Base-by-base conservation (phyloP, 148 eudicot species). In the Silene latifolia region DNA sequence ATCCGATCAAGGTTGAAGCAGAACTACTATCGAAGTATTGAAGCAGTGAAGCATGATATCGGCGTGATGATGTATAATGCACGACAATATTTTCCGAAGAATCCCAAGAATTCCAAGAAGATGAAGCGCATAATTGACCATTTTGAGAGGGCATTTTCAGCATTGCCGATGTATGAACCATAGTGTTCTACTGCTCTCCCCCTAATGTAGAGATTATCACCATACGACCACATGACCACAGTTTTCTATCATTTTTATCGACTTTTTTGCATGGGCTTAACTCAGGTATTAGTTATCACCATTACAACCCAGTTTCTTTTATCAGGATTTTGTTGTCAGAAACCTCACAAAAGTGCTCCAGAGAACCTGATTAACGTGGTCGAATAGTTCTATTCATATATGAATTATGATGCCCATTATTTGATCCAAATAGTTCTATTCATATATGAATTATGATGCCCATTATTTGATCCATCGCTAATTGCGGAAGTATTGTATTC, bases 31-130 rank as follows among this genome's bases (percentile, higher is more conserved):
- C 80, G 97, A 57, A 83, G 83, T 44, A 48, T 83, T 53, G 78
- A 86, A 65, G 93, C 98, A 60, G 78, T 87, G 74, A 75, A 87
- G 73, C 93, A 90, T 72, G 97, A 94, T 46, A 58, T 88, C 66
- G 74, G 63, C 21, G 89, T 90, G 78, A 90, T 86, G 93, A 63
- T 90, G 78, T 74, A 85, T 25, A 94, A 90, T 82, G 98, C 84
- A n/a, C 29, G 42, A 32, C 11, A 67, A 59, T 90, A 86, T 77
- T 86, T 83, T 73, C 78, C 72, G 13, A 87, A 72, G 58, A 83
- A 82, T 69, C 69, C 79, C 20, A 83, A 83, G 13, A 25, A 76
- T 61, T 65, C 68, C 20, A 71, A 29, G 56, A 84, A 86, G 76
- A 74, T 87, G 77, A 80, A 71, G 65, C 87, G 88, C 13, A 73